Conservation (phyloP, 2,329 filamentous ascomycete species). For the Stachybotrys elegans region DNA sequence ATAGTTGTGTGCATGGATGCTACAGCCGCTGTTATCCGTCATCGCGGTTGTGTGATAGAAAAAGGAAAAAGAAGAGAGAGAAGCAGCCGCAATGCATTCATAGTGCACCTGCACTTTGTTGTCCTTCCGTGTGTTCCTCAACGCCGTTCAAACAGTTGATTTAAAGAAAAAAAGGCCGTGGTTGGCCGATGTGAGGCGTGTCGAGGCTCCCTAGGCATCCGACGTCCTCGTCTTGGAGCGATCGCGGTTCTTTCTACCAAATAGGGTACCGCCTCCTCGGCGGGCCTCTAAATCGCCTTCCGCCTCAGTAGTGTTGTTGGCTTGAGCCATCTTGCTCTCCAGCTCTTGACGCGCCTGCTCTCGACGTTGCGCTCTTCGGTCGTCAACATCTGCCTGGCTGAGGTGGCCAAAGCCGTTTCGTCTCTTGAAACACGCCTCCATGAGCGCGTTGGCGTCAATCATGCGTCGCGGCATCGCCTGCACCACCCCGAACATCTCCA, state of each 20-base stretch:
- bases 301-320: slow-evolving; percentile 23
- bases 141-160: slow-evolving; percentile 3
- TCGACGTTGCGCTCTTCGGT: slow-evolving; percentile 64
- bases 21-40: too few relatives aligned
- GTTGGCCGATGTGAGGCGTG: background rate
- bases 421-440: slow-evolving; percentile 78
- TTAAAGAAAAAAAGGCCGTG: slow-evolving; percentile 3
- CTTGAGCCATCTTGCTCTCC: slow-evolving; percentile 17
- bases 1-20: background rate
- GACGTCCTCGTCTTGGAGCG: slow-evolving; percentile 9
- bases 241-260: slow-evolving; percentile 36
- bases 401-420: slow-evolving; percentile 77
- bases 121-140: too few relatives aligned
- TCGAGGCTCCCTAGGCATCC: slow-evolving; percentile 9
- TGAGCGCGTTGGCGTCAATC: slow-evolving; percentile 73
- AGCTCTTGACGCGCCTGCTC: slow-evolving; percentile 24
- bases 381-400: slow-evolving; percentile 76
- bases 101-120: too few relatives aligned
- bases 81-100: too few relatives aligned
- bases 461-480: slow-evolving; percentile 79
- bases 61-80: too few relatives aligned
- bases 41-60: too few relatives aligned
- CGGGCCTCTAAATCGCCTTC: slow-evolving; percentile 21
- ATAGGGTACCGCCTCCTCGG: slow-evolving; percentile 39
- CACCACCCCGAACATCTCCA: slow-evolving; percentile 94